These are phyloP conservation scores for Neophaeococcomyces aloes DNA, from an alignment of 2,329 filamentous ascomycete species.

Conservation along the genomic window DNA sequence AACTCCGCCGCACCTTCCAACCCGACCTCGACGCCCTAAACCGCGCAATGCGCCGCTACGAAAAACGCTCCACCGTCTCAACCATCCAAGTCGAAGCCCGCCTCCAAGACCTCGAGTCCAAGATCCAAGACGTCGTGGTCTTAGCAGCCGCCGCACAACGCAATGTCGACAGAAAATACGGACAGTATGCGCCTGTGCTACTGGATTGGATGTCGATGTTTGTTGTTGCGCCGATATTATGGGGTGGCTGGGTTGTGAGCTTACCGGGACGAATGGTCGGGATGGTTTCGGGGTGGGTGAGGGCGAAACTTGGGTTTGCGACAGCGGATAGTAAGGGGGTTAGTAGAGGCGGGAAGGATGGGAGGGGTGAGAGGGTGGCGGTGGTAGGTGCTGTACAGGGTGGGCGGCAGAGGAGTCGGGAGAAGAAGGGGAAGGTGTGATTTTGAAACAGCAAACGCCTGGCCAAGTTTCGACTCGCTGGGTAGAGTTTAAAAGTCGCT, in stretches of 20 bases:
- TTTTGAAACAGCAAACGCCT: too few species aligned
- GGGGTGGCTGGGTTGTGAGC: constrained; percentile 23
- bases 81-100: constrained; percentile 66
- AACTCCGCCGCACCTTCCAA: constrained; percentile 57
- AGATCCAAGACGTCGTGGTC: constrained; percentile 65
- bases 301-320: neutral
- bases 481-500: too few species aligned
- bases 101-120: constrained; percentile 59
- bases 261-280: constrained; percentile 25
- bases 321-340: too few species aligned
- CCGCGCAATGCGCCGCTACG: constrained; percentile 78
- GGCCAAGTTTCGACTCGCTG: too few species aligned
- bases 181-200: constrained; percentile 24
- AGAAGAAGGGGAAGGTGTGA: too few species aligned
- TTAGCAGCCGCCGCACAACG: constrained; percentile 61
- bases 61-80: constrained; percentile 72
- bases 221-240: constrained; percentile 29
- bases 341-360: too few species aligned
- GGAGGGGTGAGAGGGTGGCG: too few species aligned
- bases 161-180: constrained; percentile 19
- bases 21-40: constrained; percentile 81
- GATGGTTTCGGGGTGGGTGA: constrained; percentile 1
- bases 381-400: too few species aligned
- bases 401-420: too few species aligned
- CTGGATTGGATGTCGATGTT: constrained; percentile 28